Conservation (phyloP, 345 rosid genomes). For the Laguncularia racemosa region DNA sequence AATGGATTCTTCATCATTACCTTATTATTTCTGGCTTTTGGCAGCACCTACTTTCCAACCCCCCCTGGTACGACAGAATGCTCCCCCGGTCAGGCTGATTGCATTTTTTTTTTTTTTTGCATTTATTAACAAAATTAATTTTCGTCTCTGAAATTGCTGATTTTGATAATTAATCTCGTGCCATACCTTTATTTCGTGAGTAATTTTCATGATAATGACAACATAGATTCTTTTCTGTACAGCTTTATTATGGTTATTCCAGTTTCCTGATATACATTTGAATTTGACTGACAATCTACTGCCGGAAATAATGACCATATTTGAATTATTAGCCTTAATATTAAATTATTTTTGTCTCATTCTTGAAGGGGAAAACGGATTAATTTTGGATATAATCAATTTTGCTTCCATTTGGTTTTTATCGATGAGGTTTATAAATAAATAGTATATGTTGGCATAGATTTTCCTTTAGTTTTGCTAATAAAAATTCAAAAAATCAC, state of each 20-base stretch:
- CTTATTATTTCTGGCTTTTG: conserved; percentile 39
- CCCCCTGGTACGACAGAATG: conserved; percentile 4
- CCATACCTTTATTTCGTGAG: background rate
- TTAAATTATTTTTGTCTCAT: background rate
- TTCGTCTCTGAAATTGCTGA: background rate
- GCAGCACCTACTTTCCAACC: conserved; percentile 13
- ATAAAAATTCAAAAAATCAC: too few relatives aligned
- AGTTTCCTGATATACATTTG: background rate
- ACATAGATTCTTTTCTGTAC: background rate
- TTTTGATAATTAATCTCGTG: background rate
- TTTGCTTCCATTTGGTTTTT: too few relatives aligned
- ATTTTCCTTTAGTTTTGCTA: too few relatives aligned
- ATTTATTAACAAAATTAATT: background rate
- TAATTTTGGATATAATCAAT: too few relatives aligned
- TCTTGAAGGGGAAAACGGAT: background rate
- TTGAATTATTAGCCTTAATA: background rate
- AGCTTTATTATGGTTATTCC: background rate
- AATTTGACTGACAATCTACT: background rate
- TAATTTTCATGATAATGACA: conserved; percentile 9
- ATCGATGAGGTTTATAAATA: too few relatives aligned
- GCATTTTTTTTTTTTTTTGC: background rate
- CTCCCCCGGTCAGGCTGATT: conserved; percentile 10
- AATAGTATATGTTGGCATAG: too few relatives aligned
- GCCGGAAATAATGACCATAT: background rate
- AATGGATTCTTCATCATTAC: conserved; percentile 37